Base-by-base conservation (phyloP, 441 rosid species). In the Gossypium aridum region DNA sequence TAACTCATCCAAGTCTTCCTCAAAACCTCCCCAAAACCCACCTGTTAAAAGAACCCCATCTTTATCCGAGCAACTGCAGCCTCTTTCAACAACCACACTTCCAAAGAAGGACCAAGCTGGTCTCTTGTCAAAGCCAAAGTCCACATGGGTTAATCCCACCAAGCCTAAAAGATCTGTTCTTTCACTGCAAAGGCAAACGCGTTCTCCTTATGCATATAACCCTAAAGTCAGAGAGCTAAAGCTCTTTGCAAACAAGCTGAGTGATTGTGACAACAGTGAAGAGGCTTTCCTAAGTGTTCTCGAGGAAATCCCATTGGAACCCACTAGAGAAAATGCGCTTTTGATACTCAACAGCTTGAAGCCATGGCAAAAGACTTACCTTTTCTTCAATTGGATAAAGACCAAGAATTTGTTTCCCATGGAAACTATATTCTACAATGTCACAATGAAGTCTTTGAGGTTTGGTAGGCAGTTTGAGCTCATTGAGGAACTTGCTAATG, bases 61-160 rank as follows among this genome's bases (percentile, higher is more conserved):
- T 81, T 83, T 94, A 47, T 87, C 97, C 60, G 98, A 92, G 63
- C 99, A 92, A 70, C 98, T 92, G 65, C 87, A 82, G 83, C 91
- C 94, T 65, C 89, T 92, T 72, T 90, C 93, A 37, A 64, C 89
- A 19, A 87, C 94, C 49, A 87, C 89, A 4, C 90, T 92, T 53
- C 76, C 83, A 39, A 47, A 39, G 16, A 76, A 66, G 16, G 75
- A 76, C 64, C 80, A 80, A 76, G 74, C 85, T 67, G 82, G 78
- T 4, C 78, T 86, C 82, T 76, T 90, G 77, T 78, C 90, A 14
- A 91, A 90, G 66, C 97, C 98, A 3, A 91, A 92, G 81, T 91
- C 99, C 63, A 90, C 86, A 2, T 92, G 95, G 97, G 92, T 92
- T 76, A 95, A 92, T 79, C 99, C 98, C 4, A 72, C 93, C 3